Base-by-base conservation (phyloP, 2,329 filamentous ascomycete species). In the Cercospora nicotianae region DNA sequence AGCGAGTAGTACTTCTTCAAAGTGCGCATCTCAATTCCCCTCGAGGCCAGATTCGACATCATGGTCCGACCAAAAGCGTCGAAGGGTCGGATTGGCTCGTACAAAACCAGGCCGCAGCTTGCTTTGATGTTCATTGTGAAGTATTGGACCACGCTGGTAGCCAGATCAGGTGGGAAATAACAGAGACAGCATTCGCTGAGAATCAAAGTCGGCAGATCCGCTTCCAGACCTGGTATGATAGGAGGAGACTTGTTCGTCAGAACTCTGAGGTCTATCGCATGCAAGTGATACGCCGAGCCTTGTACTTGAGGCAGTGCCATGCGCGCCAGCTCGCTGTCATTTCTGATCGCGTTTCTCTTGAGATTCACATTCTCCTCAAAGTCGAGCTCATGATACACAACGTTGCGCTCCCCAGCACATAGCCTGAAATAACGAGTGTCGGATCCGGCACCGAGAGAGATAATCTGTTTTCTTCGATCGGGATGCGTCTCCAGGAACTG, bases 181-280 rank as follows among this genome's bases (percentile, higher is more conserved):
- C 95, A 92, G 33, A 99, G 86, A 77, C 95, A 99, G 84, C 95
- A 98, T 80, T 99, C 95, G 0, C 94, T 98, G 6, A 99, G 85
- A 26, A 99, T 80, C 8, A 99, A 81, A 0, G 95, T 99, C 0
- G 95, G 93, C 0, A 92, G 74, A 26, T 77, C 87, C 74, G 72
- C 80, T 76, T 81, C 86, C 73, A 82, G 88, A 72, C 73, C 79
- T 1, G 81, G 80, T 9, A 84, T 58, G 67, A 70, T 55, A 68
- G 74, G 68, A 23, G 75, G 69, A 36, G 70, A 67, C 61, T 74
- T 67, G 33, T 67, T 60, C 64, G 81, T 78, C 5, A 94, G 79
- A 10, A 84, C 80, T 60, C 93, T 87, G 5, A 96, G 84, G 77
- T 96, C 93, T 45, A 92, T 76, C 1, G 84, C 79, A 70, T 87